Evolutionary conservation across 1,139 yeast species (phyloP).

Genomic region (Pichia sp.): DNA sequence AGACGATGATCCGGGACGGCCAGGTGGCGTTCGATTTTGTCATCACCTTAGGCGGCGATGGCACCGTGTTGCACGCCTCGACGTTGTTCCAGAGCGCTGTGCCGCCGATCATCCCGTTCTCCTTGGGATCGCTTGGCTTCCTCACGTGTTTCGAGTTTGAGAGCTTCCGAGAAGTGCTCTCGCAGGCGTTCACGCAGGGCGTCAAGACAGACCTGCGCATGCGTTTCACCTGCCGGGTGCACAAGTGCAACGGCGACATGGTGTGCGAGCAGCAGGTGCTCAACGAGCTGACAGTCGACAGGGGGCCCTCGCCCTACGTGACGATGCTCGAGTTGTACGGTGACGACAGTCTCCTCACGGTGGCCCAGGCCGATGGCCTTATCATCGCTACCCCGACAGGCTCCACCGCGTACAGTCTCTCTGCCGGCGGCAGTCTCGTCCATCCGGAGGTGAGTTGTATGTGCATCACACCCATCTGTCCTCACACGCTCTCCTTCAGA

Average conservation of each 20-base stretch:
- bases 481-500: constrained; percentile 82
- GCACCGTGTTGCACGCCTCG: constrained; percentile 79
- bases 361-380: constrained; percentile 87
- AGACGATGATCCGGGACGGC: constrained; percentile 48
- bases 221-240: constrained; percentile 68
- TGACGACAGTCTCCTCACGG: constrained; percentile 72
- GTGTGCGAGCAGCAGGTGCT: constrained; percentile 75
- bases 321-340: constrained; percentile 81
- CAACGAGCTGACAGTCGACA: constrained; percentile 77
- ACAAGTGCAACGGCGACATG: constrained; percentile 49
- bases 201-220: constrained; percentile 75
- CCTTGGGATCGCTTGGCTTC: constrained; percentile 79
- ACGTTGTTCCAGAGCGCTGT: constrained; percentile 75
- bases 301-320: constrained; percentile 87
- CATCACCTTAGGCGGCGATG: constrained; percentile 84
- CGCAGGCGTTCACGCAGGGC: constrained; percentile 58
- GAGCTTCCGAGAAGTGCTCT: constrained; percentile 55
- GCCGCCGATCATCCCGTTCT: constrained; percentile 83
- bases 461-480: constrained; percentile 88
- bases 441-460: constrained; percentile 90
- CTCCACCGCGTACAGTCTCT: constrained; percentile 82
- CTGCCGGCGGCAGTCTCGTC: constrained; percentile 88
- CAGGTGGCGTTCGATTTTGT: constrained; percentile 71
- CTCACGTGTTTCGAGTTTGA: constrained; percentile 75
- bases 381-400: constrained; percentile 91